Evolutionary conservation across 1,139 yeast genomes (phyloP), one percentile per base, ranked within the genome.

Genomic region (Yamadazyma friedrichii): DNA sequence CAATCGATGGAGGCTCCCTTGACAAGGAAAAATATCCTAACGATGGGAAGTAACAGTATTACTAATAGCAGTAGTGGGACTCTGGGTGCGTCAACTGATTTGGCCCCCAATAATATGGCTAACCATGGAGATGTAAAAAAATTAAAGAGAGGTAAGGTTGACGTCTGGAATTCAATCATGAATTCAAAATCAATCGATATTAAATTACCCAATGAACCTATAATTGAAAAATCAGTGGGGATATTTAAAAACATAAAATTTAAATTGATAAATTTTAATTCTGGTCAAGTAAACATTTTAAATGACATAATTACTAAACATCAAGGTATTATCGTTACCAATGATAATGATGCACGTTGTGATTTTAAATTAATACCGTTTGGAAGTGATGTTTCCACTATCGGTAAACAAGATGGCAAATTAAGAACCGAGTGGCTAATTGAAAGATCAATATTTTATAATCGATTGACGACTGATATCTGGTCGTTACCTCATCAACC

Each of bases 341-440:
- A 33, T 6, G 38, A 33, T 15, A 17, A n/a, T 4, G 38, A 44
- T 4, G 8, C 10, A n/a, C 24, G 24, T 20, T 20, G 24, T 20
- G 29, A 33, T 26, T 46, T 41, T 33, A 39, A 40, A 10, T 38
- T 51, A 9, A 39, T 49, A 12, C 54, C 54, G 12, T 49, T 51
- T 42, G 49, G 49, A 3, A 17, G 24, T 3, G 25, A 34, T 12
- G 8, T 20, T 4, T 12, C 28, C 4, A 17, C 15, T 2, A 13
- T 33, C 3, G 36, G 29, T 22, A 32, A 4, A 8, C 24, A 20
- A 20, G 8, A 20, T 20, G 24, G 24, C 5, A 8, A 20, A 6
- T 5, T 20, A 20, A 77, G 80, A 2, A 84, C 96, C 2, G 97
- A 91, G 60, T 88, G 96, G 91, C 84, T 86, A 51, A 64, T 91